Percentiles rank a stretch among this genome's conserved stretches.
phyloP scores from a whole-genome alignment of 2,329 filamentous ascomycete genomes.

The Coleophoma crateriformis region DNA sequence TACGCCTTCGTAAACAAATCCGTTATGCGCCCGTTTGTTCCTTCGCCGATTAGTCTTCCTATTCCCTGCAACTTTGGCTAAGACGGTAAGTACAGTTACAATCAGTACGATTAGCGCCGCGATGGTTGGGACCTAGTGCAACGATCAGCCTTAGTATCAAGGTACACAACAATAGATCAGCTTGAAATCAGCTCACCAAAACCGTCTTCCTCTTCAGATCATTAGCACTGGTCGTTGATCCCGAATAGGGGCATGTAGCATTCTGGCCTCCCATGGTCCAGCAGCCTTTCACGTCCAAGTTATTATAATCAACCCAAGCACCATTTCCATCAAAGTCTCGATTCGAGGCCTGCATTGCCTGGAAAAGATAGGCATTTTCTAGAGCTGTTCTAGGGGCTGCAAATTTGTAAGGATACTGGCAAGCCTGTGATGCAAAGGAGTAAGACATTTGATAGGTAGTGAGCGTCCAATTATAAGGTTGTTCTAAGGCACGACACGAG shows the following conservation, averaged over 20 bases:
- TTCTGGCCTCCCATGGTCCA: constrained; percentile 54
- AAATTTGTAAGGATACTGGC: constrained; percentile 44
- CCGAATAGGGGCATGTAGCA: constrained; percentile 51
- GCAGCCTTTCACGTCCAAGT: constrained; percentile 47
- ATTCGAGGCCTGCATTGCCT: constrained; percentile 17
- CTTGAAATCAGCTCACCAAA: constrained; percentile 12
- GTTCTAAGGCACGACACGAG: constrained; percentile 47
- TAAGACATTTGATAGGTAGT: constrained; percentile 37
- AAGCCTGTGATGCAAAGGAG: constrained; percentile 36
- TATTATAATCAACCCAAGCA: constrained; percentile 58
- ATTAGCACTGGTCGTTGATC: constrained; percentile 26
- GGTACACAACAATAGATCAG: neutral
- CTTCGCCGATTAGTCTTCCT: constrained; percentile 45
- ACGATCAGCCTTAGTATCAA: constrained; percentile 2
- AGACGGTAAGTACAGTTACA: constrained; percentile 52
- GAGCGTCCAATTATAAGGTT: constrained; percentile 55
- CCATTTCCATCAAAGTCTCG: constrained; percentile 23
- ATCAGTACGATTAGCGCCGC: constrained; percentile 58
- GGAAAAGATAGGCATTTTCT: constrained; percentile 53
- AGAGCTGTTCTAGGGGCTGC: constrained; percentile 54
- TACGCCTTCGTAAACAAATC: constrained; percentile 65
- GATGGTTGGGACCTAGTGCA: constrained; percentile 48
- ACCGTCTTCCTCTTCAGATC: constrained; percentile 40
- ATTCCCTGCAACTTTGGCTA: constrained; percentile 61
- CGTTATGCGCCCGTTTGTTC: constrained; percentile 39